Evolutionary conservation across 164 flowering plant species (phyloP), one percentile per base, ranked within the genome.

Genomic region (Santalum album): DNA sequence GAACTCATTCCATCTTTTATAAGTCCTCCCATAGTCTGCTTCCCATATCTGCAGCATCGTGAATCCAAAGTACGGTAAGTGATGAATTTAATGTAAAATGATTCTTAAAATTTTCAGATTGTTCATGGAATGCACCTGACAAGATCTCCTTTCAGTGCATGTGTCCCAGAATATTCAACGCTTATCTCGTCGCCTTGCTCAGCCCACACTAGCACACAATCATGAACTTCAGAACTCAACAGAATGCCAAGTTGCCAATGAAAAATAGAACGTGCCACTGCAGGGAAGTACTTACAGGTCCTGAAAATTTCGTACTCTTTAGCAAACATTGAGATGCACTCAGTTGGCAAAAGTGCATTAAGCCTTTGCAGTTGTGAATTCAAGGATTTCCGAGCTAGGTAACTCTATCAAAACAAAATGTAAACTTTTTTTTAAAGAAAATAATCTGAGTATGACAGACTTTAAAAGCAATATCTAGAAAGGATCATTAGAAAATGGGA

Each of bases 131-230:
- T 16, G 54, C 66, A 92, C 98, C 96, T 83, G 62, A 88, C 90
- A 34, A 88, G 74, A 67, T 88, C 96, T 25, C 95, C 66, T 73
- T 89, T 92, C 51, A 89, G 74, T 3, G 98, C 98, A 80, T 71
- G 69, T n/a, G 98, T 86, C 62, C 98, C 96, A 58, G 95, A 72
- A 61, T 92, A 92, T 52, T 83, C 87, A n/a, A 88, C 71, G 71
- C 98, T 92, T 69, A 92, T 74, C 72, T 89, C 98, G 56, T 92
- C 98, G 36, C 98, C 98, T 54, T 89, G 95, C 54, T 84, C 90
- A 49, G 71, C 96, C 98, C 98, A 92, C 72, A 83, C 98, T 92
- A 57, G n/a, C 25, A 61, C 4, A 40, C 60, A 18, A 7, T 51
- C 18, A 61, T 25, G 6, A 51, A 48, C 56, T 54, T 51, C 38